Evolutionary conservation across 192 early-diverging fungal genomes (phyloP), one percentile per base, ranked within the genome.

Genomic region (Linnemannia exigua): DNA sequence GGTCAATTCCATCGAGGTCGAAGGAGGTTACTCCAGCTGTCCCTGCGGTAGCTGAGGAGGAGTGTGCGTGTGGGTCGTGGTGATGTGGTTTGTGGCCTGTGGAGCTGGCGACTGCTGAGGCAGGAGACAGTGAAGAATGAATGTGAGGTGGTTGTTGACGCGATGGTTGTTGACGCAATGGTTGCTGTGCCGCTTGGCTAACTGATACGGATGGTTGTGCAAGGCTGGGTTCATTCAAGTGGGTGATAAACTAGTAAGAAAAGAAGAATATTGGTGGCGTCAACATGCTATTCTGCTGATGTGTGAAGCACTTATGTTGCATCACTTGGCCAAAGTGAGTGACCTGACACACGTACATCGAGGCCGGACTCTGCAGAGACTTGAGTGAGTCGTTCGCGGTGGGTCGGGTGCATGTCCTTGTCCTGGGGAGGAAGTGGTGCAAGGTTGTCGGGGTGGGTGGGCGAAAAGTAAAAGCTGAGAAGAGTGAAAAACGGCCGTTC

Each of bases 341-440:
- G n/a, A n/a, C n/a, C n/a, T n/a, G n/a, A 46, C 22, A 19, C 52
- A 75, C 72, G 71, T 58, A 79, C 82, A 68, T 85, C 77, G 54
- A 85, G 77, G 4, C 82, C 82, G 0, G 82, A 76, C 50, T 85
- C 77, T 58, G 73, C 67, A 44, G 66, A 50, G 66, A 85, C 67
- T 51, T 85, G 77, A 19, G 75, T 31, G 28, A 85, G 72, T 7
- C 74, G 77, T 36, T 80, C 72, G 38, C 71, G 79, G 33, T 80
- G 79, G 31, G 72, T 61, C 38, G 69, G 69, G 37, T 37, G 68
- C 78, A 73, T 79, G 17, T 35, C 35, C 51, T 20, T 17, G 25
- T 72, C 38, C n/a, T 37, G 37, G 9, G 5, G 68, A 41, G 37
- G 37, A 36, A 6, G 58, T 9, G 15, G 58, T 28, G 0, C 25